Conservation (phyloP, 306 rosid genomes). For the Carpinus viminea region DNA sequence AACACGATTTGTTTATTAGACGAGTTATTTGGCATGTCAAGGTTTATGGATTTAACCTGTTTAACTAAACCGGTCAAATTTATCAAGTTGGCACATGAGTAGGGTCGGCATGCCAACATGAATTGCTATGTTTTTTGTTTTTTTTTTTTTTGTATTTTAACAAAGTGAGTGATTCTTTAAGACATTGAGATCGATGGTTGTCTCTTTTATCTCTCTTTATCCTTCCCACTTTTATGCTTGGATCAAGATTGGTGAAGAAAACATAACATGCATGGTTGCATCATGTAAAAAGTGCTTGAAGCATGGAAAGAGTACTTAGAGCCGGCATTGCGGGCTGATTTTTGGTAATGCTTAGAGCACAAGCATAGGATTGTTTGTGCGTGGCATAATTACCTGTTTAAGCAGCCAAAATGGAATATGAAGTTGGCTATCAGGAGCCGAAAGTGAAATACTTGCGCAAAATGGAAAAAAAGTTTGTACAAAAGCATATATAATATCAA, state of each 20-base stretch:
- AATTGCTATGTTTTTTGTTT: too few species aligned
- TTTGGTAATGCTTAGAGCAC: background rate
- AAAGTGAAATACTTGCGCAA: background rate
- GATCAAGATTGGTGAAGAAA: background rate
- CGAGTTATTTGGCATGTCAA: too few species aligned
- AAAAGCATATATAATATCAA: background rate
- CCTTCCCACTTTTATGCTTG: background rate
- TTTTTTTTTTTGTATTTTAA: too few species aligned
- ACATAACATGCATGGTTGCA: background rate
- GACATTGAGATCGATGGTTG: too few species aligned
- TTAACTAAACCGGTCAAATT: too few species aligned
- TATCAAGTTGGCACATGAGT: too few species aligned
- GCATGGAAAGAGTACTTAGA: background rate
- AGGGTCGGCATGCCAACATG: too few species aligned
- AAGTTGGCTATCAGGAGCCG: background rate
- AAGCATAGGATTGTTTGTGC: background rate
- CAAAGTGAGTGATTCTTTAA: too few species aligned
- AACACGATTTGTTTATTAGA: too few species aligned
- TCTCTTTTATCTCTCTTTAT: background rate
- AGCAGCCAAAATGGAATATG: background rate
- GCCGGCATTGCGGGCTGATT: background rate
- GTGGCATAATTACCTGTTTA: background rate
- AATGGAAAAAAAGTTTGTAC: background rate
- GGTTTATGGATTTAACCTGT: too few species aligned
- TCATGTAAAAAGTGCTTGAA: background rate